Percentiles rank a stretch among this genome's conserved stretches.
phyloP scores from a whole-genome alignment of 2,329 filamentous ascomycete genomes.

The Pseudogymnoascus sp. region DNA sequence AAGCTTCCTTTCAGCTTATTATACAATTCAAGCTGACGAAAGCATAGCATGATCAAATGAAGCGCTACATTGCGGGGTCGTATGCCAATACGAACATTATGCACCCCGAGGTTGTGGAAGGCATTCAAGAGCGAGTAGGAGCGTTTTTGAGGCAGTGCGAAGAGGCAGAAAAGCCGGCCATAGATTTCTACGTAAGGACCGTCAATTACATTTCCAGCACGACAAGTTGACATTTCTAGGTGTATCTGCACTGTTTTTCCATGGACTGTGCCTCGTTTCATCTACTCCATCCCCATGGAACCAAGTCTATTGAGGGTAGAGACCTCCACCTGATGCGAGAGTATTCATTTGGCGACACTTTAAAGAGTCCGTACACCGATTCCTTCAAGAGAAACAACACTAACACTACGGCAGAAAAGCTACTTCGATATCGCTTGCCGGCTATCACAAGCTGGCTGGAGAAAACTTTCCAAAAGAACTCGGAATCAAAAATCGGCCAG shows the following conservation, averaged over 20 bases:
- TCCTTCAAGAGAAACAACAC: background rate
- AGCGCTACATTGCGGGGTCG: conserved; percentile 55
- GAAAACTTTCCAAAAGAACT: background rate
- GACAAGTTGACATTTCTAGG: conserved; percentile 11
- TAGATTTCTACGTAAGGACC: conserved; percentile 55
- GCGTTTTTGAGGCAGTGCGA: conserved; percentile 48
- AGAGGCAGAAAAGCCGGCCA: conserved; percentile 35
- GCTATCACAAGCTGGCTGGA: conserved; percentile 32
- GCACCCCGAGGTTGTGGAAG: conserved; percentile 44
- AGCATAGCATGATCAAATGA: conserved; percentile 52
- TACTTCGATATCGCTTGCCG: conserved; percentile 5
- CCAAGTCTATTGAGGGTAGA: conserved; percentile 48
- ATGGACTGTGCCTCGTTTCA: conserved; percentile 63
- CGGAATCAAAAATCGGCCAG: background rate
- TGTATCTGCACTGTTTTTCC: conserved; percentile 54
- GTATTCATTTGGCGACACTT: conserved; percentile 58
- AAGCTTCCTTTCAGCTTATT: conserved; percentile 9
- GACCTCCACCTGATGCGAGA: conserved; percentile 62
- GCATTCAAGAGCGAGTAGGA: conserved; percentile 49
- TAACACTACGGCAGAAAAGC: background rate
- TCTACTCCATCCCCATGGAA: conserved; percentile 59
- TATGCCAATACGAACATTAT: conserved; percentile 64
- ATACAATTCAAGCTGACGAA: background rate
- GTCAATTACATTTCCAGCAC: background rate
- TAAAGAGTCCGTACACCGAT: conserved; percentile 46